A percentile compares a stretch with the other conserved stretches of the same genome.
Conservation (phyloP, 2,329 filamentous ascomycete species). For the Neofusicoccum sp. region DNA sequence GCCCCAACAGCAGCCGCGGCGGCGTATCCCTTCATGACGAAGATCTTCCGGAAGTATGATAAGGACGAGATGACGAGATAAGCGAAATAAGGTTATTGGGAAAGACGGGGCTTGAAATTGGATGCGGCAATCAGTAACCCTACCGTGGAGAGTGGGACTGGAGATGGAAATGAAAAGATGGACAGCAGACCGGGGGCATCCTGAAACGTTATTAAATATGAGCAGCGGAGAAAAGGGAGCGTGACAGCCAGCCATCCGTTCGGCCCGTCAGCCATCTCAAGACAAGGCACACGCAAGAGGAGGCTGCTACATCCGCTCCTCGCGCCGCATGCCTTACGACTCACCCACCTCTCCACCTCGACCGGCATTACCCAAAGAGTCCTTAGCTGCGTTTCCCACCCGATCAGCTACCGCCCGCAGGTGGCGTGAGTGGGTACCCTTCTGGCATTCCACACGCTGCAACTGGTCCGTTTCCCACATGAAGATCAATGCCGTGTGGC, state of each 20-base stretch:
- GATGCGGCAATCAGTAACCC: neutral
- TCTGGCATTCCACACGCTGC: too few relatives aligned
- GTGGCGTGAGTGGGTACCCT: too few relatives aligned
- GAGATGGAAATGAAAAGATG: neutral
- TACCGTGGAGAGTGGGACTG: neutral
- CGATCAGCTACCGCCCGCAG: too few relatives aligned
- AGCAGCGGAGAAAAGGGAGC: neutral
- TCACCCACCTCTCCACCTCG: neutral
- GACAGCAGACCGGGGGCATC: neutral
- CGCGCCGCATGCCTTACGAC: too few relatives aligned
- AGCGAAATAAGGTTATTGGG: neutral
- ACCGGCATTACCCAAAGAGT: neutral
- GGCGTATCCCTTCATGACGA: neutral
- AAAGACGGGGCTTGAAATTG: neutral
- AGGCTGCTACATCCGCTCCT: neutral
- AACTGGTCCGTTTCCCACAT: too few relatives aligned
- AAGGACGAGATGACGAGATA: neutral
- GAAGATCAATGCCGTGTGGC: too few relatives aligned
- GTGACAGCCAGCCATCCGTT: neutral
- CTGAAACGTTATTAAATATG: slow-evolving; percentile 1
- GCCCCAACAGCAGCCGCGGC: neutral
- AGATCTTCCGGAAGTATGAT: neutral
- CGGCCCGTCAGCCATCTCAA: neutral
- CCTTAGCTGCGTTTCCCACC: too few relatives aligned
- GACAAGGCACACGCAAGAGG: neutral